phyloP scores from a whole-genome alignment of 108 stramenopile species.

The Fistulifera pelliculosa region DNA sequence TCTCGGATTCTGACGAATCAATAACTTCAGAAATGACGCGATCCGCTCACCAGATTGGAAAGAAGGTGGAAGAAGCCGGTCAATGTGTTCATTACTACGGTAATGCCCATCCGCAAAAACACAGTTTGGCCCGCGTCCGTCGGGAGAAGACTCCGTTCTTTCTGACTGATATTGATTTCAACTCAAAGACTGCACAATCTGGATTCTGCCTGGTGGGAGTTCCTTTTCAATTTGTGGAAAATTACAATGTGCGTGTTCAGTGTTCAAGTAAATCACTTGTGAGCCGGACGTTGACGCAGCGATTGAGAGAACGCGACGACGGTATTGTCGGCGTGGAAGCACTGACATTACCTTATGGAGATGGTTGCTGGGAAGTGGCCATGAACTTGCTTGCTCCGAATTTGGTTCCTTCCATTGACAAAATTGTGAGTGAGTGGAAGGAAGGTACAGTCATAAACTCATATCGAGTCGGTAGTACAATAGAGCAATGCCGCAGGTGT shows the following conservation, averaged over 20 bases:
- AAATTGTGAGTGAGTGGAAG: too few relatives aligned
- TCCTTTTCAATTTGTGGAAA: conserved; percentile 65
- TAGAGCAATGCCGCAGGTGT: conserved; percentile 26
- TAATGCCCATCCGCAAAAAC: conserved; percentile 48
- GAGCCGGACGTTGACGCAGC: conserved; percentile 34
- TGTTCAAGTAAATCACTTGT: conserved; percentile 8
- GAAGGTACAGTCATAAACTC: conserved; percentile 22
- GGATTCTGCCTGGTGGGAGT: conserved; percentile 41
- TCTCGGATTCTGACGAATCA: conserved; percentile 12
- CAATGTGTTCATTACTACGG: conserved; percentile 63
- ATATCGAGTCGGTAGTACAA: conserved; percentile 60
- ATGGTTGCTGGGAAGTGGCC: conserved; percentile 65
- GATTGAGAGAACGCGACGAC: conserved; percentile 53
- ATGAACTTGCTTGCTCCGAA: conserved; percentile 61
- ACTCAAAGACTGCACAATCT: background rate
- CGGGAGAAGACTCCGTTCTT: conserved; percentile 66
- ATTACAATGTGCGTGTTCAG: conserved; percentile 57
- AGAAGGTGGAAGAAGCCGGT: conserved; percentile 17
- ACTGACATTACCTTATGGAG: conserved; percentile 57
- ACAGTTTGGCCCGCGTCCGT: conserved; percentile 52
- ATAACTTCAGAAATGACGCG: conserved; percentile 5
- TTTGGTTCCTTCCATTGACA: conserved; percentile 16
- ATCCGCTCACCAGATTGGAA: conserved; percentile 50
- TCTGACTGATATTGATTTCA: conserved; percentile 13
- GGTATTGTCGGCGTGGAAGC: conserved; percentile 74